Evolutionary conservation across 768 basidiomycete genomes (phyloP).

Genomic region (Galerina sulciceps): DNA sequence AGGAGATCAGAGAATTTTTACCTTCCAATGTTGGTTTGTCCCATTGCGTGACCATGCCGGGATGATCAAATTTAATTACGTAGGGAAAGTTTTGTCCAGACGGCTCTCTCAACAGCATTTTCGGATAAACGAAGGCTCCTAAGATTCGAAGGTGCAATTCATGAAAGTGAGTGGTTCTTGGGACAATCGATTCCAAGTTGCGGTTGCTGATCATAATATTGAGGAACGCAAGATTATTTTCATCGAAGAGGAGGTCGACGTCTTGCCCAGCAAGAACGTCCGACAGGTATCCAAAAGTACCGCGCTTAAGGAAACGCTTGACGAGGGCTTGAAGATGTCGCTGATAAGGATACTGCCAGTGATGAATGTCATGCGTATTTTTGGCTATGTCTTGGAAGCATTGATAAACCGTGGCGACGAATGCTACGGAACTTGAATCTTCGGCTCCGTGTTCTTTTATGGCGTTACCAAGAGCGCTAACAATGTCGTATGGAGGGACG

Average conservation of each 20-base stretch:
- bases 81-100: conserved; percentile 16
- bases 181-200: conserved; percentile 9
- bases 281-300: conserved; percentile 7
- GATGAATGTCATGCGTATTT: conserved; percentile 14
- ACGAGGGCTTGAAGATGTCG: conserved; percentile 11
- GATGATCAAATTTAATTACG: conserved; percentile 11
- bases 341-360: conserved; percentile 15
- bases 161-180: conserved; percentile 12
- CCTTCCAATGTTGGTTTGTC: conserved; percentile 5
- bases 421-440: conserved; percentile 11
- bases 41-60: conserved; percentile 11
- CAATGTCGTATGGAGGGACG: conserved; percentile 13
- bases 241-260: conserved; percentile 8
- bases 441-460: conserved; percentile 11
- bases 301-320: conserved; percentile 11
- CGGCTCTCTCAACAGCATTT: conserved; percentile 3
- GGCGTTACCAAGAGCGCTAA: conserved; percentile 5
- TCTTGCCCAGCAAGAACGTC: conserved; percentile 9
- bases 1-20: background rate
- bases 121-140: background rate
- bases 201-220: conserved; percentile 10
- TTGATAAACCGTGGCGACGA: conserved; percentile 2
- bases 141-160: conserved; percentile 12
- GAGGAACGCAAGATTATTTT: conserved; percentile 12
- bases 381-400: conserved; percentile 14